Percentiles rank a stretch among this genome's conserved stretches.
Conservation (phyloP, 2,329 filamentous ascomycete genomes). For the Diaporthe sp. region DNA sequence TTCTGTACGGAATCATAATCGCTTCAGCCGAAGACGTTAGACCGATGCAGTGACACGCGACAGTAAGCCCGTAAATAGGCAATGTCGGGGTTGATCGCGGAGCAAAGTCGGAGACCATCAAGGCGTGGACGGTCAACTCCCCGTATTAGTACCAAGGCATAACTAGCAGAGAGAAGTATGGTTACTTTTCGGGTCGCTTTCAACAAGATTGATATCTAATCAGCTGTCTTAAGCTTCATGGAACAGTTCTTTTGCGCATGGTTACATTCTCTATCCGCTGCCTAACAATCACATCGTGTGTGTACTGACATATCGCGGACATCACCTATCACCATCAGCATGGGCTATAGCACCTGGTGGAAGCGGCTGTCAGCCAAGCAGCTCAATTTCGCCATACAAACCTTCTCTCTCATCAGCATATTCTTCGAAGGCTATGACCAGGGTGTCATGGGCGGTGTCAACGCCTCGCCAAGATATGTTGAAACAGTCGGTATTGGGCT, state of each 20-base stretch:
- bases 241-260: neutral
- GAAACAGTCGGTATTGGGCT: slow-evolving; percentile 60
- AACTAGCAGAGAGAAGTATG: neutral
- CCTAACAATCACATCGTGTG: neutral
- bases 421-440: slow-evolving; percentile 66
- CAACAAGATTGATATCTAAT: neutral
- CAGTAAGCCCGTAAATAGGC: too few relatives aligned
- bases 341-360: slow-evolving; percentile 59
- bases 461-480: slow-evolving; percentile 57
- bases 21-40: neutral
- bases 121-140: neutral
- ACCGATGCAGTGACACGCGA: neutral
- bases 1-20: neutral
- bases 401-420: slow-evolving; percentile 49
- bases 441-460: slow-evolving; percentile 68
- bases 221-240: neutral
- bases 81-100: too few relatives aligned
- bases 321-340: slow-evolving; percentile 43
- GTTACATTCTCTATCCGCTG: neutral
- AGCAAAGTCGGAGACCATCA: too few relatives aligned
- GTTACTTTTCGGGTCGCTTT: neutral
- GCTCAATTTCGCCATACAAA: slow-evolving; percentile 55
- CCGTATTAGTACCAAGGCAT: neutral
- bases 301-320: neutral
- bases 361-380: slow-evolving; percentile 57